Conservation (phyloP, 441 rosid genomes). For the Arabidopsis lyrata region DNA sequence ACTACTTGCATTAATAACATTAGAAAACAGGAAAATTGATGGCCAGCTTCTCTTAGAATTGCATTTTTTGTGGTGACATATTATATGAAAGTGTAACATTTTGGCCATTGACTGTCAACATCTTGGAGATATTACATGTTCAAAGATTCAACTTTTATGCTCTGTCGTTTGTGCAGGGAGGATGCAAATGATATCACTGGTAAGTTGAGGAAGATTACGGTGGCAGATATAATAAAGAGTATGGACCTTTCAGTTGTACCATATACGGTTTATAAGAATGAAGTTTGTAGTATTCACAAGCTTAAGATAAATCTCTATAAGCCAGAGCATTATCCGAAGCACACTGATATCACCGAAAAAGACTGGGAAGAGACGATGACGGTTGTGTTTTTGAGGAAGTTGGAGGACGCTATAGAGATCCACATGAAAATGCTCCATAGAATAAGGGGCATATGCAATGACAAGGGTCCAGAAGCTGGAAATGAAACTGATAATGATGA, state of each 20-base stretch:
- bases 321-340: constrained; percentile 66
- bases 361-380: constrained; percentile 75
- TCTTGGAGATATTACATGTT: constrained; percentile 17
- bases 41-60: constrained; percentile 1
- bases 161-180: constrained; percentile 58
- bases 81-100: neutral
- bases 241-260: constrained; percentile 76
- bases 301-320: constrained; percentile 77
- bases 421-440: constrained; percentile 68
- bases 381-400: constrained; percentile 65
- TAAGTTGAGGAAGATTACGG: constrained; percentile 79
- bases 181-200: constrained; percentile 72
- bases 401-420: constrained; percentile 92
- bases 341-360: constrained; percentile 53
- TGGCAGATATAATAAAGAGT: constrained; percentile 79
- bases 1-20: neutral
- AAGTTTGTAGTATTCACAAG: constrained; percentile 75
- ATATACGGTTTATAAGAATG: constrained; percentile 51
- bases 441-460: constrained; percentile 79
- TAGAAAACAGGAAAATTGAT: constrained; percentile 12
- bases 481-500: constrained; percentile 60
- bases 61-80: neutral
- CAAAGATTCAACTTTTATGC: constrained; percentile 15
- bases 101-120: constrained; percentile 14
- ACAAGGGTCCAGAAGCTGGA: constrained; percentile 51